These are phyloP conservation scores for Monilinia aucupariae DNA, from an alignment of 2,329 filamentous ascomycete species.

Conservation along the genomic window DNA sequence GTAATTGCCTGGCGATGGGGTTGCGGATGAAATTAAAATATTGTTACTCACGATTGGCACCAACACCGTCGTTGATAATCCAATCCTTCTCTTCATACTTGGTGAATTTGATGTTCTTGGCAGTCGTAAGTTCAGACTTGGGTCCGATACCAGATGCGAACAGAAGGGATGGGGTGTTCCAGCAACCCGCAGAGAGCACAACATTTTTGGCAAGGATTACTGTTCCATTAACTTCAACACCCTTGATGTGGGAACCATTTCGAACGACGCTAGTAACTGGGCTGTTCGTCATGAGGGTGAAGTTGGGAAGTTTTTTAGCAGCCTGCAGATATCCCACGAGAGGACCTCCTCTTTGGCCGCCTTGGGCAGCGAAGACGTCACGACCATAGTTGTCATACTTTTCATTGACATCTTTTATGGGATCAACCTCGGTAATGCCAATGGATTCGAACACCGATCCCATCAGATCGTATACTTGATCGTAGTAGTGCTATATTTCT, in stretches of 20 bases:
- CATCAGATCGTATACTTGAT: slow-evolving; percentile 3
- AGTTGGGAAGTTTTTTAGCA: slow-evolving; percentile 2
- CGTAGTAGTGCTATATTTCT: slow-evolving; percentile 1
- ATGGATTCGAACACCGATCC: neutral
- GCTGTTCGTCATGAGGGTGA: neutral
- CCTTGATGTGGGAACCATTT: neutral
- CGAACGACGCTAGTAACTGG: neutral
- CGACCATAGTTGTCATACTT: slow-evolving; percentile 11
- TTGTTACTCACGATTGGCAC: neutral
- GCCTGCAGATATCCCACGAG: neutral
- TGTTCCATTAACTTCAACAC: slow-evolving; percentile 7
- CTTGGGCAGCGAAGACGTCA: slow-evolving; percentile 2
- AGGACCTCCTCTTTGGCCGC: slow-evolving; percentile 7
- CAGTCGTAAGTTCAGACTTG: neutral
- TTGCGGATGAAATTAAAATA: neutral
- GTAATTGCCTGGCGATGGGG: neutral
- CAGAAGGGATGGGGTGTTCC: neutral
- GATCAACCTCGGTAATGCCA: neutral
- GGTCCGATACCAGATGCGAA: slow-evolving; percentile 6
- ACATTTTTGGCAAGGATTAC: neutral
- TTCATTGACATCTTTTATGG: neutral
- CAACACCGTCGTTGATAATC: slow-evolving; percentile 7
- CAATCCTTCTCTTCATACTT: neutral
- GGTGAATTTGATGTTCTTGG: neutral
- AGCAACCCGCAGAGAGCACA: neutral